Base-by-base conservation (phyloP, 805 yeast species). In the Komagataella mondaviorum region DNA sequence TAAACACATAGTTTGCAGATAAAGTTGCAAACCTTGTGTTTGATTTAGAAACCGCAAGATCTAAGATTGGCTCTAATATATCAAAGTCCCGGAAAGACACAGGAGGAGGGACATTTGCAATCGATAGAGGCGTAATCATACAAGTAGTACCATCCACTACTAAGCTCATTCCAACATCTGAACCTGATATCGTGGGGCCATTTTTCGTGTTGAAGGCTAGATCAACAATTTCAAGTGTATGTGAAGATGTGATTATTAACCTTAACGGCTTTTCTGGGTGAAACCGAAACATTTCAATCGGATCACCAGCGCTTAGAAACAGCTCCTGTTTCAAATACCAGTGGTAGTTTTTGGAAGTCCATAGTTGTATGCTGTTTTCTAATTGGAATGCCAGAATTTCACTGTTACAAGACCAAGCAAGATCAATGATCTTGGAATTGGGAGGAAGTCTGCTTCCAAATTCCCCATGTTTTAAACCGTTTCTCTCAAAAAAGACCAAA, bases 21-120 rank as follows among this genome's bases (percentile, higher is more conserved):
- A 85, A 64, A 0, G 79, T 73, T 0, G 87, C 90, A 59, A 77
- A 76, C 3, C 62, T 56, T 50, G 75, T 77, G 63, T 85, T 88
- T 8, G 78, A 70, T 49, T 73, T 65, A 54, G 83, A 77, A 4
- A 81, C 77, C 0, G 95, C 85, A 46, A 78, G 76, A 59, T 85
- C 88, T 18, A 73, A 63, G 6, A 88, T 79, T 52, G 78, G 78
- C 1, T 69, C 71, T 6, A 71, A 71, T 10, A 80, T 68, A 7
- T 74, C 77, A 49, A 88, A 65, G 49, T 81, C 86, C 53, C 95
- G 75, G 61, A 75, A 83, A 22, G 87, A 76, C 62, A 88, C 80
- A 46, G 99, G 99, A 0, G 99, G 99, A 3, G 99, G 99, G 8
- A 88, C 91, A 62, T 83, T 88, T 1, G 96, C 96, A 30, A 82